Percentiles rank a stretch among this genome's conserved stretches.
phyloP scores from a whole-genome alignment of 2,329 filamentous ascomycete genomes.

The Colletotrichum magnum region DNA sequence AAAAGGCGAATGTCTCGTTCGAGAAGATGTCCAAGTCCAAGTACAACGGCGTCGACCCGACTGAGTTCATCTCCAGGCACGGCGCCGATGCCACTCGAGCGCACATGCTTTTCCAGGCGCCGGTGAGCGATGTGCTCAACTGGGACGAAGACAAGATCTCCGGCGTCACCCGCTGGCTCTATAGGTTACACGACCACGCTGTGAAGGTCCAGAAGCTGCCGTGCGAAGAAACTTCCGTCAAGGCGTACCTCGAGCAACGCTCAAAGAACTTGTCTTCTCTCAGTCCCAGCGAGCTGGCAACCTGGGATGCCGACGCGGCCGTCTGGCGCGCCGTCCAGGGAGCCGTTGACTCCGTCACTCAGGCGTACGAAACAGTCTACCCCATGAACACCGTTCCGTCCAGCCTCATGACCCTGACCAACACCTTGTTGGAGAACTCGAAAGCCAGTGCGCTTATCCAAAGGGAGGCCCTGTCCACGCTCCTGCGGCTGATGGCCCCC shows the following conservation, averaged over 20 bases:
- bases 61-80: slow-evolving; percentile 77
- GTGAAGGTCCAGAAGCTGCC: slow-evolving; percentile 44
- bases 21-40: slow-evolving; percentile 99
- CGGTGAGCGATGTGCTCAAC: slow-evolving; percentile 85
- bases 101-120: slow-evolving; percentile 91
- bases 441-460: slow-evolving; percentile 60
- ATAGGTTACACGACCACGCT: slow-evolving; percentile 74
- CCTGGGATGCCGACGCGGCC: slow-evolving; percentile 61
- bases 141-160: slow-evolving; percentile 90
- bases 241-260: slow-evolving; percentile 54
- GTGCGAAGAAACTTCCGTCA: slow-evolving; percentile 28
- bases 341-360: slow-evolving; percentile 76
- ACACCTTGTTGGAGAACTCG: slow-evolving; percentile 68
- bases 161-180: slow-evolving; percentile 86
- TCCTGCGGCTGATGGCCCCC: slow-evolving; percentile 83
- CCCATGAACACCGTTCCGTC: slow-evolving; percentile 87
- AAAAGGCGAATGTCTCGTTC: slow-evolving; percentile 73
- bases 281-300: slow-evolving; percentile 42
- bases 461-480: slow-evolving; percentile 64
- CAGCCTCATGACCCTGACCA: slow-evolving; percentile 86
- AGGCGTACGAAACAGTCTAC: slow-evolving; percentile 79
- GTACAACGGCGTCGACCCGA: slow-evolving; percentile 90
- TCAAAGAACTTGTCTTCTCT: slow-evolving; percentile 49
- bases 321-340: slow-evolving; percentile 78
- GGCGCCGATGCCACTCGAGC: slow-evolving; percentile 88